Conservation (phyloP, 805 yeast genomes). For the Nakazawaea wickerhamii region DNA sequence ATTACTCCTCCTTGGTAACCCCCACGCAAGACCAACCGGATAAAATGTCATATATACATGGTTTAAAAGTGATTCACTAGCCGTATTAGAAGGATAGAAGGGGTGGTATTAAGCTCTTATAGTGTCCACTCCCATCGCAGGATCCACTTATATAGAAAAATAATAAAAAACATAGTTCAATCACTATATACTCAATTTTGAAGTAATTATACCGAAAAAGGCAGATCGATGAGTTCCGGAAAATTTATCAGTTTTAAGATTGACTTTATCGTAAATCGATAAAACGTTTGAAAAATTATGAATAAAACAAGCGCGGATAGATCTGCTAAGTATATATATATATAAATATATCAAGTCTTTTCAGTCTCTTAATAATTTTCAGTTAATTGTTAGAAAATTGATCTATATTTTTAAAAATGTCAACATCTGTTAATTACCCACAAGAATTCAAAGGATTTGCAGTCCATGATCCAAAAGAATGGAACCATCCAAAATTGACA, state of each 20-base stretch:
- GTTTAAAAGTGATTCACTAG: too few relatives aligned
- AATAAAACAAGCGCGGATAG: not conserved
- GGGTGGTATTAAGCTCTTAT: too few relatives aligned
- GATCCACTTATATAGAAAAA: too few relatives aligned
- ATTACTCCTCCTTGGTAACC: not conserved
- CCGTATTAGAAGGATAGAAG: too few relatives aligned
- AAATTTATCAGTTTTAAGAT: not conserved
- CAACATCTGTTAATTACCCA: slow-evolving; percentile 37
- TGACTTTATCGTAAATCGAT: not conserved
- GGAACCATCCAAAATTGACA: slow-evolving; percentile 51
- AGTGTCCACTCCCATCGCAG: too few relatives aligned
- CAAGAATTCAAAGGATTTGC: slow-evolving; percentile 60
- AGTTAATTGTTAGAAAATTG: too few relatives aligned
- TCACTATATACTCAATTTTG: too few relatives aligned
- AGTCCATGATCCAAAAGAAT: slow-evolving; percentile 41
- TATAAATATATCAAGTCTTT: not conserved
- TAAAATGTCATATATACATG: too few relatives aligned
- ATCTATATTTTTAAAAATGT: too few relatives aligned
- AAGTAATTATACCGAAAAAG: too few relatives aligned
- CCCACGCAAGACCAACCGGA: not conserved
- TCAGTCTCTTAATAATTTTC: too few relatives aligned
- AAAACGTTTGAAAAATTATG: not conserved
- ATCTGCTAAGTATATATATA: not conserved
- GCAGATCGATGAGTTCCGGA: not conserved
- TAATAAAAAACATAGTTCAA: too few relatives aligned